Base-by-base conservation (phyloP, 2,329 filamentous ascomycete genomes). In the Seiridium unicorne region DNA sequence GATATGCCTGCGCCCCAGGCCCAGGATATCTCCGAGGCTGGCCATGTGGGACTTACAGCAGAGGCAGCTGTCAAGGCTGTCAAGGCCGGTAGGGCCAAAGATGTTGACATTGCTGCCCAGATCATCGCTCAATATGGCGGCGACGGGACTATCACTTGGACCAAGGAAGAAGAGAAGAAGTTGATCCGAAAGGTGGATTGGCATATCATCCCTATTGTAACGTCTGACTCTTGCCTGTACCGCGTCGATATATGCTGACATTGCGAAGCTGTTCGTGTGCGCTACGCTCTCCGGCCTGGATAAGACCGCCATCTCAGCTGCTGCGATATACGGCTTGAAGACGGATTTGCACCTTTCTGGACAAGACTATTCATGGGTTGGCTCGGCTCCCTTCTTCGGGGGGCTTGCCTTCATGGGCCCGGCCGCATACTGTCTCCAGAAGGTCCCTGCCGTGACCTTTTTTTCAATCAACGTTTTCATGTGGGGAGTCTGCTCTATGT, bases 141-240 rank as follows among this genome's bases (percentile, higher is more conserved):
- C 46, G 83, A 86, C 62, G 80, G 83, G 0, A 69, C 76, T 1
- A 78, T 81, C 54, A 72, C 78, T 26, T 86, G 84, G 84, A 77
- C 81, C 13, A 70, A 74, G 3, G 74, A 77, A 54, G 84, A 86
- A 65, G 84, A 86, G 70, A 80, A 76, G 67, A 76, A 71, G 51
- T 66, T 87, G 7, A 74, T 86, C 32, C 75, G 83, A 5, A 87
- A 76, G 60, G 62, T 76, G 9, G 76, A 78, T 63, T 74, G 69
- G 71, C 36, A 60, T 4, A 53, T 68, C 9, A 51, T 68, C n/a
- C 66, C 64, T 0, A 65, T 67, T 48, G 64, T 68, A 49, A 26
- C 18, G 60, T 57, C 8, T 8, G 18, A 7, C 6, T 11, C 44
- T 11, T 32, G 32, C 31, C 10, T 9, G 7, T 31, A 5, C 34